Evolutionary conservation across 2,329 filamentous ascomycete species (phyloP), one percentile per base, ranked within the genome.

Genomic region (Xylariomycetidae sp.): DNA sequence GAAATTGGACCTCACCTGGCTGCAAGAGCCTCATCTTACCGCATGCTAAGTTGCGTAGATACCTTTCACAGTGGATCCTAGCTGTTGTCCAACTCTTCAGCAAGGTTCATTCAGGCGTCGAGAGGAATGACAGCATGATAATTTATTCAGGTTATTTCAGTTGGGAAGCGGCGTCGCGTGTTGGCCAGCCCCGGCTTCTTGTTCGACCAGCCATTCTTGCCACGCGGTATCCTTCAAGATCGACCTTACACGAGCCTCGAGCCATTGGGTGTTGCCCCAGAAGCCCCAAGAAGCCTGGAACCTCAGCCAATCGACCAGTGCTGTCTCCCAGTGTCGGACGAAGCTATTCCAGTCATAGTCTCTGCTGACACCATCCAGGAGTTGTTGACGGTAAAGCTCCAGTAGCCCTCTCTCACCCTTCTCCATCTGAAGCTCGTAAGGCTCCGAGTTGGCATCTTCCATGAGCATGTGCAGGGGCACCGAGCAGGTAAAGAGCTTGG

Each of bases 401-500:
- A 83, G 48, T n/a, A 83, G 48, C 2, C 32, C 19, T 31, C 53
- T 60, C 44, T 82, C 78, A 1, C 67, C 67, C 1, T 57, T 38
- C 3, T 60, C 51, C 72, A 80, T 76, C 0, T 41, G 17, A n/a
- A 77, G 48, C 23, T 58, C 49, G 1, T 59, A 38, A 0, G 62
- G 56, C 53, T 13, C 39, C 28, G 4, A 35, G 1, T 52, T 52
- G 10, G 40, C 26, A 7, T 41, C 33, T 0, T 46, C 39, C 1
- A 60, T 57, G 0, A 83, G 63, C 63, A 80, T 67, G 3, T 57
- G 42, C 6, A 74, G 23, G 0, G 77, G 76, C 0, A 82, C 66
- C 2, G 78, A 81, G 52, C 77, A 82, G 0, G 78, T 82, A 39
- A 82, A 79, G 1, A 82, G 53, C 48, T 82, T 82, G 2, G 77